Base-by-base conservation (phyloP, 108 stramenopile genomes). In the Cyclotella baltica region DNA sequence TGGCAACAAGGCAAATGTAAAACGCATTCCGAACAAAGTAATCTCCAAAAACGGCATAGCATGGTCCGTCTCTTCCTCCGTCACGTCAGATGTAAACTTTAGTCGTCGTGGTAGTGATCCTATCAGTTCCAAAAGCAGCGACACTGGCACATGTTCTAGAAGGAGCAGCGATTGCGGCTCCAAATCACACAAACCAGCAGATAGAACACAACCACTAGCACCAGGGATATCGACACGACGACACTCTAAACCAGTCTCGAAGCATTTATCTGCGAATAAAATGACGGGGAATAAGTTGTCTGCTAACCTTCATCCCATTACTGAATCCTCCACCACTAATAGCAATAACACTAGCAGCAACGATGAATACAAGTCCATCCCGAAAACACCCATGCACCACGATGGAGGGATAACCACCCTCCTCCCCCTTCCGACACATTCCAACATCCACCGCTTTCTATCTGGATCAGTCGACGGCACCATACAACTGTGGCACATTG, bases 401-500 rank as follows among this genome's bases (percentile, higher is more conserved):
- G 77, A 78, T 58, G 77, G 77, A 16, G 77, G 77, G 0, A 57
- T 78, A 13, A 46, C 69, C 4, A 72, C 70, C 33, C 19, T 78
- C 20, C 33, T 33, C 4, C 69, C 77, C 30, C 36, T 78, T 25
- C 77, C 77, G 19, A 9, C 29, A 8, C 16, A 36, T 25, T 30
- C 35, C 67, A 50, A 50, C 33, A n/a, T 65, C 77, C 67, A 78
- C 57, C 61, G 70, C 18, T 78, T 78, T 35, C 78, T 84, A 22
- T 57, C 70, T 0, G 76, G 83, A 15, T 57, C 71, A 18, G 67
- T 68, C 23, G 81, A 84, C 55, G 77, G 77, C 2, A 75, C 61
- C 1, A 55, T 84, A 0, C 53, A 75, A n/a, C 61, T 84, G 18
- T 84, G 83, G 83, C 65, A 62, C 19, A 63, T 72, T 5, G 23